Evolutionary conservation across 148 eudicot species (phyloP), one percentile per base, ranked within the genome.

Genomic region (Agrostemma githago): DNA sequence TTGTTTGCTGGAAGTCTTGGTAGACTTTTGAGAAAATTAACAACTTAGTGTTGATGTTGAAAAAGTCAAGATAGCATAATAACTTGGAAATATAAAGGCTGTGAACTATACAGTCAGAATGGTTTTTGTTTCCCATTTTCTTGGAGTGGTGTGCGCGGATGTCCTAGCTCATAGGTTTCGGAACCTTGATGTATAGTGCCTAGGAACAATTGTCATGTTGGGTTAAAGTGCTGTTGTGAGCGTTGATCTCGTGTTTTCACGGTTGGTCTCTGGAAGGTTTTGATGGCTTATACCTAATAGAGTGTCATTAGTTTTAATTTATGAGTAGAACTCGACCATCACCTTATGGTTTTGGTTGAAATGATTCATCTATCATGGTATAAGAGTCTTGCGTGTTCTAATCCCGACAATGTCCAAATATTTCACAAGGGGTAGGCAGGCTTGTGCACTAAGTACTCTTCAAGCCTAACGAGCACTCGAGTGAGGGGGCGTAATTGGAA

Each of bases 1-100:
- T 60, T 61, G 66, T 16, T 12, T 21, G 57, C 44, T 44, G 54
- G 37, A 21, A 73, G 56, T 77, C 44, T 57, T 64, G 51, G 74
- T 21, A 58, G 39, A 40, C 43, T 60, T 73, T 51, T 61, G 43
- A 44, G 64, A 39, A 58, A 60, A 67, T 73, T 6, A 73, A 4
- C 12, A 68, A 60, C 6, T 60, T 40, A 4, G 11, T 12, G 16
- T 66, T 21, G 4, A n/a, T 68, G 4, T 69, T 69, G 73, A 69
- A 74, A 39, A 37, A 62, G 39, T 62, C 16, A 21, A 10, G 66
- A 21, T 62, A 62, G 66, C 26, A 5, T 21, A 8, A 62, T 21
- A 9, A 21, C 10, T 62, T 62, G 5, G 4, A 34, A 62, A 11
- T 62, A 34, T 62, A 12, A 62, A 34, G 66, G 40, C 40, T 34